Evolutionary conservation across 2,329 filamentous ascomycete species (phyloP).

Genomic region (Escovopsis sp.): DNA sequence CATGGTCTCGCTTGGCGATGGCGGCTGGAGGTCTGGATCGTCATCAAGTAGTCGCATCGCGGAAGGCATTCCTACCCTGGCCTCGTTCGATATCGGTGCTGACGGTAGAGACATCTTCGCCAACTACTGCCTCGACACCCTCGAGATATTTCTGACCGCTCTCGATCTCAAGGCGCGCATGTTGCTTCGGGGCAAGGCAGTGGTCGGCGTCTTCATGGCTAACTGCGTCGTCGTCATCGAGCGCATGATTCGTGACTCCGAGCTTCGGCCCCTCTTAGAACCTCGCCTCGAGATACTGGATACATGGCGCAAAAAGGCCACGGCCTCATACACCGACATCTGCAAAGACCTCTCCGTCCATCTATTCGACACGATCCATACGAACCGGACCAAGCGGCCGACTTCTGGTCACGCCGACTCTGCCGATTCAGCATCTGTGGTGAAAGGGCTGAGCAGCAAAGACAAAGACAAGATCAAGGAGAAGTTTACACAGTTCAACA

Average conservation of each 20-base stretch:
- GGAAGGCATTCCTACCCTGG: slow-evolving; percentile 54
- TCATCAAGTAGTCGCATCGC: slow-evolving; percentile 39
- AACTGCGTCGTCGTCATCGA: slow-evolving; percentile 79
- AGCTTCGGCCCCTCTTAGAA: slow-evolving; percentile 58
- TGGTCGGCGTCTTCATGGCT: slow-evolving; percentile 77
- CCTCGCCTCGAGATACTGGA: slow-evolving; percentile 55
- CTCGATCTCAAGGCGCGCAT: slow-evolving; percentile 61
- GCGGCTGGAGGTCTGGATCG: slow-evolving; percentile 59
- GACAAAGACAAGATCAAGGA: slow-evolving; percentile 94
- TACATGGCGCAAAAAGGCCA: slow-evolving; percentile 75
- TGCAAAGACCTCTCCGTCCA: slow-evolving; percentile 80
- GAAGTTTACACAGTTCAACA: slow-evolving; percentile 88
- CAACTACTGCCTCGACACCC: slow-evolving; percentile 78
- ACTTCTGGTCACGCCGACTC: slow-evolving; percentile 67
- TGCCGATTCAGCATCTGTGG: slow-evolving; percentile 66
- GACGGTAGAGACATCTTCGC: slow-evolving; percentile 80
- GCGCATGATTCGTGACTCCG: slow-evolving; percentile 68
- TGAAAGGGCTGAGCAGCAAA: slow-evolving; percentile 73
- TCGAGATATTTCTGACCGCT: slow-evolving; percentile 63
- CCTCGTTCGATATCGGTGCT: slow-evolving; percentile 74
- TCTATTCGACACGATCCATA: slow-evolving; percentile 85
- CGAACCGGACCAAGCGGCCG: slow-evolving; percentile 59
- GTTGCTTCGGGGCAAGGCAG: slow-evolving; percentile 61
- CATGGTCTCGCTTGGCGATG: slow-evolving; percentile 82
- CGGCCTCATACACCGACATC: slow-evolving; percentile 64